These are phyloP conservation scores for Monosporascus sp. DNA, from an alignment of 2,329 filamentous ascomycete genomes.

Conservation along the genomic window DNA sequence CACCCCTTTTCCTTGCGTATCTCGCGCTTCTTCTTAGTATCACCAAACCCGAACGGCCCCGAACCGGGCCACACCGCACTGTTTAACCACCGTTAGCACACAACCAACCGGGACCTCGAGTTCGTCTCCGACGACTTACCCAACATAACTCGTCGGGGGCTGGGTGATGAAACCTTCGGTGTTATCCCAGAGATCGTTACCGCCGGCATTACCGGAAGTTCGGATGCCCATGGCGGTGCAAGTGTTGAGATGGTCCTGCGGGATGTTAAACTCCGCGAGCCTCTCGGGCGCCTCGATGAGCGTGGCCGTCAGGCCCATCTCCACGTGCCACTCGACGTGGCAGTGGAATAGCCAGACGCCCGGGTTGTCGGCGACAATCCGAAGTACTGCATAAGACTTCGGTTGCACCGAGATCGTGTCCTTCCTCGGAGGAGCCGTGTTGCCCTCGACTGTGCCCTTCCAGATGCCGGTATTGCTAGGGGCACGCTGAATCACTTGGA, in stretches of 20 bases:
- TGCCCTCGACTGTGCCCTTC: conserved; percentile 19
- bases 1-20: neutral
- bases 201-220: conserved; percentile 60
- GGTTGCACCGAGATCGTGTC: conserved; percentile 35
- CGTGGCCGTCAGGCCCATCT: conserved; percentile 50
- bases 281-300: conserved; percentile 53
- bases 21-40: neutral
- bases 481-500: conserved; percentile 43
- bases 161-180: conserved; percentile 22
- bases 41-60: neutral
- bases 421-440: conserved; percentile 24
- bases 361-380: conserved; percentile 47
- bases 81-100: neutral
- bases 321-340: conserved; percentile 58
- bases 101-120: too few species aligned
- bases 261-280: conserved; percentile 50
- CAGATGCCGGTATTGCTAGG: conserved; percentile 30
- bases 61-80: neutral
- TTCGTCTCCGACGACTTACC: conserved; percentile 13
- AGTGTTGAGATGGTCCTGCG: conserved; percentile 47
- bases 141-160: conserved; percentile 20
- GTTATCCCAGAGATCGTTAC: conserved; percentile 26
- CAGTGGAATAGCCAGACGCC: conserved; percentile 54
- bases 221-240: conserved; percentile 42
- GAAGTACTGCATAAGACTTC: conserved; percentile 43